Percentiles rank a stretch among this genome's conserved stretches.
phyloP scores from a whole-genome alignment of 1,284 basidiomycete species.

The Phylloporus gajari region DNA sequence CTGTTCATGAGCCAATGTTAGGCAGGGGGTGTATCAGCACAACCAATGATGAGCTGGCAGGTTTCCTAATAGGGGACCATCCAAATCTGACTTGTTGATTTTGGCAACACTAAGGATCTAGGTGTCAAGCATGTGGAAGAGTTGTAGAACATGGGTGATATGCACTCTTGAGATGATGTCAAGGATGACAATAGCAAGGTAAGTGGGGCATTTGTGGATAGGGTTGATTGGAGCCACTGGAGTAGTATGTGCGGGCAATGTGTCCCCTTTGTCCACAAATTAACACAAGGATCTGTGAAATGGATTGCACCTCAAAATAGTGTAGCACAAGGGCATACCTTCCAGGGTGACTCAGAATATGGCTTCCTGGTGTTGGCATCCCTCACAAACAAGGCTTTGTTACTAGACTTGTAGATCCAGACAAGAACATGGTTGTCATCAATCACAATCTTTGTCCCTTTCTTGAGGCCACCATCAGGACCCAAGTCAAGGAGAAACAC shows the following conservation, averaged over 20 bases:
- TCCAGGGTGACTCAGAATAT: constrained; percentile 23
- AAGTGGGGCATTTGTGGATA: constrained; percentile 64
- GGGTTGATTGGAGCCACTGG: constrained; percentile 69
- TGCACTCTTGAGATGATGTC: constrained; percentile 57
- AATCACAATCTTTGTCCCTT: constrained; percentile 9
- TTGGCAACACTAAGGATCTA: constrained; percentile 64
- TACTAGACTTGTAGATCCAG: not conserved
- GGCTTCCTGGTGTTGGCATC: not conserved
- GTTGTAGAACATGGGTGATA: constrained; percentile 72
- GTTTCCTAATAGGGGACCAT: constrained; percentile 57
- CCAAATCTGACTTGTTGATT: constrained; percentile 17
- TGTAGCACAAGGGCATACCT: constrained; percentile 25
- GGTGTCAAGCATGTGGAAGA: constrained; percentile 76
- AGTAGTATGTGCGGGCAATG: constrained; percentile 20
- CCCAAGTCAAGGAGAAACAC: constrained; percentile 33
- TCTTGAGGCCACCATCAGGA: not conserved
- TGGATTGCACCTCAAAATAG: not conserved
- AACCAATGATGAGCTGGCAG: constrained; percentile 68
- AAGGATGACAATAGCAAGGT: constrained; percentile 64
- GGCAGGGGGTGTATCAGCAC: constrained; percentile 46
- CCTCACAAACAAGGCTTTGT: constrained; percentile 24
- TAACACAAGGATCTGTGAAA: constrained; percentile 16
- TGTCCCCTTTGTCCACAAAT: not conserved
- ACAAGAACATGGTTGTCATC: constrained; percentile 22
- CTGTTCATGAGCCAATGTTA: constrained; percentile 38